Base-by-base conservation (phyloP, 169 alveolate genomes). In the Eimeria sp. region DNA sequence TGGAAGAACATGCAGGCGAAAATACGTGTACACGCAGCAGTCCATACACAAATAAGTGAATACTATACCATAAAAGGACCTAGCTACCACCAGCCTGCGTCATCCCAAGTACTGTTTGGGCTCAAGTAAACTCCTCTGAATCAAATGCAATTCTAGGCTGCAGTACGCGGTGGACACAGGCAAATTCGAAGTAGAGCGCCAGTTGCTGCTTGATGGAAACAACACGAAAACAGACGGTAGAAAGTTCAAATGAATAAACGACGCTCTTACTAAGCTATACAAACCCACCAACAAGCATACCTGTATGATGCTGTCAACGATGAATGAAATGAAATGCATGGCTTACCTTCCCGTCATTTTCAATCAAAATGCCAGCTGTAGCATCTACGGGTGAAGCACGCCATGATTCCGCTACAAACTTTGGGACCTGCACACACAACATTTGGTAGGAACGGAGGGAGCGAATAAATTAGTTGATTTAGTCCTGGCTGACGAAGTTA, bases 391-490 rank as follows among this genome's bases (percentile, higher is more conserved):
- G 63, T n/a, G 87, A 34, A 0, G 87, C 34, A 10, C 87, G 87
- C 87, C 87, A 76, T 13, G 63, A 20, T 4, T 76, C 87, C 27
- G 87, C 87, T 30, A 76, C 87, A 43, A 76, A 76, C 27, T 76
- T 76, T 4, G 87, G 87, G 34, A 76, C 87, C 87, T 76, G 14
- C 11, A 76, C 3, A 27, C 30, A 34, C 16, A 43, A 30, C 40
- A 10, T 72, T 11, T 30, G 2, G 3, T 27, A 16, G 43, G 54
- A 72, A 27, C 7, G 27, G 0, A 25, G 13, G 83, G 11, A 72
- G 13, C 16, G 18, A 13, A 72, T 34, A 40, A 34, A 25, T 11
- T 6, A 72, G 2, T 10, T 14, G 27, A n/a, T 27, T 72, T 40
- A 72, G 14, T 72, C 6, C 9, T 16, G 20, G 45, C 49, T 4